Percentiles rank a stretch among this genome's conserved stretches.
These are phyloP conservation scores for Linum lewisii DNA, from an alignment of 345 rosid species.

Conservation along the genomic window DNA sequence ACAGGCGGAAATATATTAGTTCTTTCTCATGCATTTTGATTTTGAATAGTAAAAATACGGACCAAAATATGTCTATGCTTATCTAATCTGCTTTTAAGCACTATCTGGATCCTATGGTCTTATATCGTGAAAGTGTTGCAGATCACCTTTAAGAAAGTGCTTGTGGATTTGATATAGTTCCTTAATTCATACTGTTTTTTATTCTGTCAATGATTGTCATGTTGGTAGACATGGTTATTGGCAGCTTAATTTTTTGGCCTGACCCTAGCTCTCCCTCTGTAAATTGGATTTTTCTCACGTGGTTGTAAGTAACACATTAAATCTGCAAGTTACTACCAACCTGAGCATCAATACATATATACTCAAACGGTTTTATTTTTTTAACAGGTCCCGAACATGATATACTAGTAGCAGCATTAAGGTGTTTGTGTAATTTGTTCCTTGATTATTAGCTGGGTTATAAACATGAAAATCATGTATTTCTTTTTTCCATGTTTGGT, in stretches of 20 bases:
- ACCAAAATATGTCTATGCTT: background rate
- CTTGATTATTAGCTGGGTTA: background rate
- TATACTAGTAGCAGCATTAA: too few relatives aligned
- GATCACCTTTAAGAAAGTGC: background rate
- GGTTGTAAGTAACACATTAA: too few relatives aligned
- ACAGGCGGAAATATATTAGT: background rate
- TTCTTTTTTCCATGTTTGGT: background rate
- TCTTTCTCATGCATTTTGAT: background rate
- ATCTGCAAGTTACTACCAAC: too few relatives aligned
- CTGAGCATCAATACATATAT: too few relatives aligned
- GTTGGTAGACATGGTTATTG: too few relatives aligned
- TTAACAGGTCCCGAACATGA: too few relatives aligned
- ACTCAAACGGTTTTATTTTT: too few relatives aligned
- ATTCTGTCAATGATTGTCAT: background rate
- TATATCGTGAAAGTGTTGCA: too few relatives aligned
- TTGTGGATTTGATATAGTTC: background rate
- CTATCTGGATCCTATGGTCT: background rate
- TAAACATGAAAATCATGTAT: background rate
- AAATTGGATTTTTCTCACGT: too few relatives aligned
- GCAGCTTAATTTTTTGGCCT: too few relatives aligned
- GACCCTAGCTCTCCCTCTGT: too few relatives aligned
- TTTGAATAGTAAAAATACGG: background rate
- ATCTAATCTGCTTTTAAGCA: too few relatives aligned
- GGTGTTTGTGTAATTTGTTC: background rate
- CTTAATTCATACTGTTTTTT: background rate